These are phyloP conservation scores for Trichoderma citrinoviride DNA, from an alignment of 2,329 filamentous ascomycete species.

Conservation along the genomic window DNA sequence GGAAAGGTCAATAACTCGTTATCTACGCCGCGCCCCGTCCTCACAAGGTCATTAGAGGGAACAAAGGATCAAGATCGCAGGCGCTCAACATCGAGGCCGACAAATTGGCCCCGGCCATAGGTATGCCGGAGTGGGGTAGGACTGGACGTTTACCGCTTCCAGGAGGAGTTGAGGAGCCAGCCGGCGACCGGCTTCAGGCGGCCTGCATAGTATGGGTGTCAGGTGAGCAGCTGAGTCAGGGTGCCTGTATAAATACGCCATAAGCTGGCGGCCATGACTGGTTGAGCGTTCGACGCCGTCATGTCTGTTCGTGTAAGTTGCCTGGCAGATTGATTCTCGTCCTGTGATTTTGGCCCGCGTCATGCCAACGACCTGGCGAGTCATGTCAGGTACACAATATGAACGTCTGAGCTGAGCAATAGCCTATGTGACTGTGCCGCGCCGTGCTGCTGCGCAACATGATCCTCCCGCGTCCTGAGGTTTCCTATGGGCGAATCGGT, in stretches of 20 bases:
- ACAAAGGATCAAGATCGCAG: neutral
- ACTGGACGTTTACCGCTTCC: slow-evolving; percentile 10
- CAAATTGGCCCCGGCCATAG: neutral
- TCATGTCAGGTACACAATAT: neutral
- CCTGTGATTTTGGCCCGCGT: neutral
- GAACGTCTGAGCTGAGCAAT: neutral
- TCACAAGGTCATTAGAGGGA: too few species aligned
- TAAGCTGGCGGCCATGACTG: slow-evolving; percentile 15
- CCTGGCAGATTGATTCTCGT: neutral
- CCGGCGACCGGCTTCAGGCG: slow-evolving; percentile 11
- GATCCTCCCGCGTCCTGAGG: neutral
- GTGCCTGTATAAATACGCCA: slow-evolving; percentile 2
- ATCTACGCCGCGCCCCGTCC: too few species aligned
- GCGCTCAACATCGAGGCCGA: neutral
- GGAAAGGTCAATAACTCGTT: neutral
- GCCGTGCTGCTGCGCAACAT: neutral
- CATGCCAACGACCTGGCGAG: neutral
- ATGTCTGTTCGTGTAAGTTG: neutral
- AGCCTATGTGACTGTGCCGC: neutral
- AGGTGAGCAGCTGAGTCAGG: slow-evolving; percentile 26
- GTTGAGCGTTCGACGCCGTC: neutral
- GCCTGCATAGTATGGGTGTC: slow-evolving; percentile 24
- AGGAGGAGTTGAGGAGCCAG: neutral
- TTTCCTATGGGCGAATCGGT: neutral
- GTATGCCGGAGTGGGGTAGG: neutral